These are phyloP conservation scores for Hemisphaericaspora lyxosophila DNA, from an alignment of 1,139 yeast species.

Conservation along the genomic window DNA sequence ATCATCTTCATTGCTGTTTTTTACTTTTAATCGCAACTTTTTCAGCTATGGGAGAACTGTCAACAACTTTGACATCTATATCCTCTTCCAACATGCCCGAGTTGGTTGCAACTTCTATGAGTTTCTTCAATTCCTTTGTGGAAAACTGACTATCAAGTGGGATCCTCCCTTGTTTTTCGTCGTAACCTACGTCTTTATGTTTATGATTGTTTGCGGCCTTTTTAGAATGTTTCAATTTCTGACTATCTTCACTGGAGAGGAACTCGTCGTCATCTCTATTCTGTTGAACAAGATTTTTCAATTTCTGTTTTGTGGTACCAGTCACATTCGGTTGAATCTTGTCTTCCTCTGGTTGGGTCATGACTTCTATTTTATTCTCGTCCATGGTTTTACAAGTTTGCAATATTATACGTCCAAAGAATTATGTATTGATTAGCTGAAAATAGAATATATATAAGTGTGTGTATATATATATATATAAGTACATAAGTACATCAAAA, in stretches of 20 bases:
- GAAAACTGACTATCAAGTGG: slow-evolving; percentile 46
- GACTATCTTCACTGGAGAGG: neutral
- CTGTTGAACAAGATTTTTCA: slow-evolving; percentile 4
- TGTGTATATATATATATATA: neutral
- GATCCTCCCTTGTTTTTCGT: slow-evolving; percentile 31
- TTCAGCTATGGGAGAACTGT: slow-evolving; percentile 6
- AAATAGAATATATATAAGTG: too few relatives aligned
- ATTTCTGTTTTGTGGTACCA: slow-evolving; percentile 7
- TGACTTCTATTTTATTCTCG: slow-evolving; percentile 10
- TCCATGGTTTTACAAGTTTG: too few relatives aligned
- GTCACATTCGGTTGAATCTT: slow-evolving; percentile 1
- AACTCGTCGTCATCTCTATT: neutral
- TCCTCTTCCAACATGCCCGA: slow-evolving; percentile 30
- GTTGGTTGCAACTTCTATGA: slow-evolving; percentile 32
- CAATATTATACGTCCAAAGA: too few relatives aligned
- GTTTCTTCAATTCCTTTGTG: slow-evolving; percentile 30
- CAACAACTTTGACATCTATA: slow-evolving; percentile 28
- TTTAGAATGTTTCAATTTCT: neutral
- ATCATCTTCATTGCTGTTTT: neutral
- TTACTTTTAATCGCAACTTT: neutral
- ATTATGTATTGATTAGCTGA: too few relatives aligned
- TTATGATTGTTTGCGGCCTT: too few relatives aligned
- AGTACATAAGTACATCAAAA: too few relatives aligned
- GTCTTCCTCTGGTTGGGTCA: slow-evolving; percentile 11
- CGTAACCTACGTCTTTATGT: slow-evolving; percentile 10